Evolutionary conservation across 306 rosid genomes (phyloP).

Genomic region (Pyrus betulifolia): DNA sequence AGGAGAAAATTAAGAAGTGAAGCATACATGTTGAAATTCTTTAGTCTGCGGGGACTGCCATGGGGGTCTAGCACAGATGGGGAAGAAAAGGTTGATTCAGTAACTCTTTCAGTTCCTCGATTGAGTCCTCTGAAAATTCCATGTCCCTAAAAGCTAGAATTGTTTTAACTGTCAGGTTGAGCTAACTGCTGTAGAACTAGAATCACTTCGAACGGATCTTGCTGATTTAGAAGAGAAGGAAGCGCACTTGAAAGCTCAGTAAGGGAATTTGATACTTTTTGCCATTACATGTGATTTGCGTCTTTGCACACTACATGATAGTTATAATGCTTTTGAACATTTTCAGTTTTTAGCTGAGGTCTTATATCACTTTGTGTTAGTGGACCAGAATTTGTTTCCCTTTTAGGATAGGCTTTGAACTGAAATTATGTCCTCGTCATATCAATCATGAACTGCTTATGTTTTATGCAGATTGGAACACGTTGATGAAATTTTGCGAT

Average conservation of each 20-base stretch:
- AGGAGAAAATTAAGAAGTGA: constrained; percentile 39
- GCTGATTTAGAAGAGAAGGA: constrained; percentile 80
- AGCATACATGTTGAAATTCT: constrained; percentile 59
- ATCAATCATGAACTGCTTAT: constrained; percentile 7
- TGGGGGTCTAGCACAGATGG: constrained; percentile 48
- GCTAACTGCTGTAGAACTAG: constrained; percentile 59
- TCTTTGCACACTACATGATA: not conserved
- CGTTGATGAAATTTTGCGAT: constrained; percentile 66
- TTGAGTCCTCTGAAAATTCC: constrained; percentile 9
- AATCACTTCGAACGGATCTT: constrained; percentile 73
- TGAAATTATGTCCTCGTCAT: not conserved
- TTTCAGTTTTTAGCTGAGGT: not conserved
- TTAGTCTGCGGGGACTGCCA: constrained; percentile 46
- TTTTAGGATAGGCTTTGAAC: not conserved
- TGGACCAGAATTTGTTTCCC: not conserved
- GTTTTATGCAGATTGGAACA: constrained; percentile 66
- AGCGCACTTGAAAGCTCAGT: constrained; percentile 86
- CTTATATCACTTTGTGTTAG: not conserved
- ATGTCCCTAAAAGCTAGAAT: constrained; percentile 15
- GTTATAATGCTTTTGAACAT: not conserved
- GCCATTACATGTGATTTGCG: not conserved
- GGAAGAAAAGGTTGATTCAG: constrained; percentile 53
- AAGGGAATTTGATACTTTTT: constrained; percentile 27
- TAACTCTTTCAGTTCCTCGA: not conserved
- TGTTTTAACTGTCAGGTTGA: constrained; percentile 45